Base-by-base conservation (phyloP, 768 basidiomycete species). In the Astraeus odoratus region DNA sequence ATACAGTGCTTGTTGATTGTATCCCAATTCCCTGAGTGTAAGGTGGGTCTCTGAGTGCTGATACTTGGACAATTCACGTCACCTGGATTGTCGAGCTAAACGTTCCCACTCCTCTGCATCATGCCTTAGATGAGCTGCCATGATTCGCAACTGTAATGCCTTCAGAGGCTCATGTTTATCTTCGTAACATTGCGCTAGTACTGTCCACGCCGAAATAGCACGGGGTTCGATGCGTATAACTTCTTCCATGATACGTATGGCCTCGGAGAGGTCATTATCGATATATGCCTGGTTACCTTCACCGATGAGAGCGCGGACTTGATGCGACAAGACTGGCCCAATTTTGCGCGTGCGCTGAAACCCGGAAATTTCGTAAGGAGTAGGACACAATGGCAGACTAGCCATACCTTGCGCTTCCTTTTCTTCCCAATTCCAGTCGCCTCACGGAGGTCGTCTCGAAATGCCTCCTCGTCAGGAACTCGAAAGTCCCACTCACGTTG, bases 161-260 rank as follows among this genome's bases (percentile, higher is more conserved):
- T 83, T 86, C 42, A 84, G 73, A 2, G 62, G 59, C 47, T 94
- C 78, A 5, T 75, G 71, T 59, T 78, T 65, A 54, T 92, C 88
- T 26, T 80, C 76, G 57, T 91, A 85, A 55, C 88, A 89, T 51
- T 84, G 78, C 2, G 87, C 90, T 5, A 97, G 76, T 0, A 92
- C 88, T 7, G 81, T 78, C 94, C 94, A 99, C 1, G 92, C 87
- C 2, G 78, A 67, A 0, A 75, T 71, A 1, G 91, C 86, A 15
- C 86, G 78, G 2, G 94, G 91, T 59, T 99, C 95, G 45, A 93
- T 89, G 8, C 90, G 80, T 43, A 99, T 91, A 52, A 96, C 88
- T 58, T 98, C 91, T 58, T 85, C 82, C 78, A 93, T 87, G 20
- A 83, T 74, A 16, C 80, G 76, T 27, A 91, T 80, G 1, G 91